phyloP scores from a whole-genome alignment of 1,284 basidiomycete species.

The Grifola frondosa region DNA sequence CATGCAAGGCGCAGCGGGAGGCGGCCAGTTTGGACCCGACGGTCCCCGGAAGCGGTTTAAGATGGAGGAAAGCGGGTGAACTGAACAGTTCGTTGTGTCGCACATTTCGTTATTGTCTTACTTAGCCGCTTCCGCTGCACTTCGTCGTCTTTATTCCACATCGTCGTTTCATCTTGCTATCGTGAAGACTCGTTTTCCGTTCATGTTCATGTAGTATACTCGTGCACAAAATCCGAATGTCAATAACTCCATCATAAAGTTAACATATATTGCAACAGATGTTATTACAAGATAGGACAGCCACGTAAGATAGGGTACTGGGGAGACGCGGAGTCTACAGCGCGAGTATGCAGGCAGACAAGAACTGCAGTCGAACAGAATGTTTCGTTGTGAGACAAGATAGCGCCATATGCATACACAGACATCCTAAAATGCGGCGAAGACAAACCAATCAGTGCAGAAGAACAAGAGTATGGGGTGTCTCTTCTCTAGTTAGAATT shows the following conservation, averaged over 20 bases:
- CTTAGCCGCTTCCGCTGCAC: conserved; percentile 3
- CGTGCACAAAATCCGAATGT: not conserved
- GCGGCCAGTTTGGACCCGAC: conserved; percentile 43
- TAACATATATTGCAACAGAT: not conserved
- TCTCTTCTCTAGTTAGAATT: not conserved
- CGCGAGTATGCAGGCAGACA: too few relatives aligned
- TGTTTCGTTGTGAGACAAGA: too few relatives aligned
- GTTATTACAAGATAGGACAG: not conserved
- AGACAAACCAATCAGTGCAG: conserved; percentile 3
- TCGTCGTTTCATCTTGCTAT: conserved; percentile 22
- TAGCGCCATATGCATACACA: too few relatives aligned
- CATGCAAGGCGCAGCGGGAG: conserved; percentile 47
- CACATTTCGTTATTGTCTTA: conserved; percentile 4
- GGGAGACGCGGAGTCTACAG: not conserved
- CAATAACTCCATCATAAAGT: not conserved
- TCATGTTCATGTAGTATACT: conserved; percentile 18
- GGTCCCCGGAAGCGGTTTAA: conserved; percentile 57
- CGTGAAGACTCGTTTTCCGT: conserved; percentile 16
- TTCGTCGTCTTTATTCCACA: conserved; percentile 10
- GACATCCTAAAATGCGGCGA: too few relatives aligned
- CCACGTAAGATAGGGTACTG: not conserved
- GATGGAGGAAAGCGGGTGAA: conserved; percentile 43
- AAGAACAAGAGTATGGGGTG: not conserved
- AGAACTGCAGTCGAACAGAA: too few relatives aligned
- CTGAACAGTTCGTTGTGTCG: not conserved